Evolutionary conservation across 129 eudicot genomes (phyloP).

Genomic region (Chrysanthemum makinoi): DNA sequence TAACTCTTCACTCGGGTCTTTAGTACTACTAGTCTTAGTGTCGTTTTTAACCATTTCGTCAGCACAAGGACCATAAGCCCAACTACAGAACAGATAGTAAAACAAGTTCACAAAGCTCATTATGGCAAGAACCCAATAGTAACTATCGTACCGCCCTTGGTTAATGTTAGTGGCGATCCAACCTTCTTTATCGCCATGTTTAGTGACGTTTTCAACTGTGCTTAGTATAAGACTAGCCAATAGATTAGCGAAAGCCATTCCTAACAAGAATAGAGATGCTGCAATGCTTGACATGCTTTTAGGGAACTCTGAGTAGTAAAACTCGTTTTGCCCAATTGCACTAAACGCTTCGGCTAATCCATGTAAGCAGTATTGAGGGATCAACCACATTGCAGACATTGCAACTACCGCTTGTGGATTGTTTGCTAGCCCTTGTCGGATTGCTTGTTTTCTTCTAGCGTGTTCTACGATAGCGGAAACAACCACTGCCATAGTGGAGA

Average conservation of each 20-base stretch:
- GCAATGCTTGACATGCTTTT: conserved; percentile 59
- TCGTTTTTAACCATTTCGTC: conserved; percentile 28
- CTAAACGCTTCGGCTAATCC: conserved; percentile 55
- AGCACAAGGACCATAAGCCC: conserved; percentile 53
- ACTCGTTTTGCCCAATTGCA: conserved; percentile 46
- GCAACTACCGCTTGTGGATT: conserved; percentile 29
- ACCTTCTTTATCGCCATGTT: conserved; percentile 35
- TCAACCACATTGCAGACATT: conserved; percentile 55
- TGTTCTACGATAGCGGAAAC: conserved; percentile 47
- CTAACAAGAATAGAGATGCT: conserved; percentile 40
- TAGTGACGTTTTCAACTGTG: conserved; percentile 29
- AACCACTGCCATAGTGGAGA: conserved; percentile 44
- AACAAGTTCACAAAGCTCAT: conserved; percentile 50
- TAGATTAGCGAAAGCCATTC: conserved; percentile 43
- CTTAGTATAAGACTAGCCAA: conserved; percentile 44
- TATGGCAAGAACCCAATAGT: conserved; percentile 49
- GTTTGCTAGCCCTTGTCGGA: conserved; percentile 29
- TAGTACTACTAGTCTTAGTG: neutral
- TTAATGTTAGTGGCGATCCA: conserved; percentile 50
- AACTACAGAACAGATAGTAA: conserved; percentile 38
- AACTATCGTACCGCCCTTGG: conserved; percentile 51
- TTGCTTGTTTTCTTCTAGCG: conserved; percentile 37
- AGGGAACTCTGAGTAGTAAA: conserved; percentile 54
- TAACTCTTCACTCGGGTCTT: conserved; percentile 27
- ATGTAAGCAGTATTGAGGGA: conserved; percentile 38